A percentile compares a stretch with the other conserved stretches of the same genome.
Evolutionary conservation across 2,329 filamentous ascomycete species (phyloP).

Genomic region (Fusarium sp.): DNA sequence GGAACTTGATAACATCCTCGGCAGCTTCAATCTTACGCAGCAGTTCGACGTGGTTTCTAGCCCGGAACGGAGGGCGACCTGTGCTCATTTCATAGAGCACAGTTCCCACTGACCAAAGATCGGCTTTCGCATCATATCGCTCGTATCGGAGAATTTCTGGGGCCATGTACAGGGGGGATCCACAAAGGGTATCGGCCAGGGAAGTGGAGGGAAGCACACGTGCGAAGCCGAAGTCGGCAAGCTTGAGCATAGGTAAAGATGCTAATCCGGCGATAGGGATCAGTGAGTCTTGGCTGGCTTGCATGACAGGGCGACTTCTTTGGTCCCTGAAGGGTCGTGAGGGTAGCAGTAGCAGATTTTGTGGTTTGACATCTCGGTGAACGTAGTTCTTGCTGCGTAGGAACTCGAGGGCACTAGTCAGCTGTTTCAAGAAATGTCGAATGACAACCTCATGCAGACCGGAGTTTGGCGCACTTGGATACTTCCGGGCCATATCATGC

Average conservation of each 20-base stretch:
- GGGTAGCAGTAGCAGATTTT: conserved; percentile 91
- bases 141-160: conserved; percentile 97
- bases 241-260: conserved; percentile 93
- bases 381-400: conserved; percentile 86
- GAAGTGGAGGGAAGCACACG: conserved; percentile 89
- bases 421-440: conserved; percentile 94
- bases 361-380: conserved; percentile 96
- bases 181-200: conserved; percentile 93
- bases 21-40: conserved; percentile 89
- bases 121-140: conserved; percentile 95
- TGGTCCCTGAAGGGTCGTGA: conserved; percentile 74
- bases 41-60: conserved; percentile 92
- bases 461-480: conserved; percentile 81
- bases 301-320: conserved; percentile 67
- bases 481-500: conserved; percentile 89
- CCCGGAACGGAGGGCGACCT: conserved; percentile 88
- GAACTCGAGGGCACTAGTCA: conserved; percentile 90
- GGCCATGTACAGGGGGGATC: conserved; percentile 97
- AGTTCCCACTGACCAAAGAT: conserved; percentile 97
- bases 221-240: conserved; percentile 98
- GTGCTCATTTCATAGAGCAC: conserved; percentile 96
- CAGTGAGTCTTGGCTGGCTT: conserved; percentile 79
- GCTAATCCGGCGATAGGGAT: conserved; percentile 81
- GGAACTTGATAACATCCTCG: conserved; percentile 86
- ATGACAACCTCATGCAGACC: conserved; percentile 97